phyloP scores from a whole-genome alignment of 129 eudicot genomes.

The Flaveria ramosissima region DNA sequence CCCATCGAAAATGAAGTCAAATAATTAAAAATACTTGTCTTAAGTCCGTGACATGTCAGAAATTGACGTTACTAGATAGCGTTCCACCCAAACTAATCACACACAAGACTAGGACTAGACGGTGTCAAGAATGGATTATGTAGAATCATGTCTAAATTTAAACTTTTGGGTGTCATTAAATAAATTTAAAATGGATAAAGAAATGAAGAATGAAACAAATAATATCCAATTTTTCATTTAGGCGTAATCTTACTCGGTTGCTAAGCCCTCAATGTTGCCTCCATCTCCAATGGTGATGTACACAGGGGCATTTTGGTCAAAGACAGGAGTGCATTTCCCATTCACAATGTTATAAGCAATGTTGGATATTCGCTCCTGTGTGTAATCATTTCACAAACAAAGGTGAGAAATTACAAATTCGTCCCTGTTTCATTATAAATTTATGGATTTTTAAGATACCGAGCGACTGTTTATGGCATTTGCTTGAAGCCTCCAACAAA shows the following conservation, averaged over 20 bases:
- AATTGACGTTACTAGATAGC: no score
- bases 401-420: neutral
- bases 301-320: constrained; percentile 57
- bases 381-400: neutral
- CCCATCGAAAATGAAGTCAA: no score
- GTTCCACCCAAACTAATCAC: no score
- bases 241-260: constrained; percentile 45
- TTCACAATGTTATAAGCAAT: constrained; percentile 62
- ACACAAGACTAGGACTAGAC: no score
- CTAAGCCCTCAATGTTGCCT: constrained; percentile 66
- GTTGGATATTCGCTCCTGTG: constrained; percentile 59
- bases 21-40: no score
- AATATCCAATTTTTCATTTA: neutral
- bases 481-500: neutral
- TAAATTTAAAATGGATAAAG: neutral
- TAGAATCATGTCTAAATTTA: neutral
- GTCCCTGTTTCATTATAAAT: neutral
- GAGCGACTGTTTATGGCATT: no score
- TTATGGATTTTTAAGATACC: neutral
- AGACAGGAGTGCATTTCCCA: constrained; percentile 53
- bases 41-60: no score
- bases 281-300: constrained; percentile 73
- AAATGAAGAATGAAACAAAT: neutral
- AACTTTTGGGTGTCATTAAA: neutral
- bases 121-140: neutral